Percentiles rank a stretch among this genome's conserved stretches.
Evolutionary conservation across 768 basidiomycete genomes (phyloP).

Genomic region (Hypsizygus marmoreus): DNA sequence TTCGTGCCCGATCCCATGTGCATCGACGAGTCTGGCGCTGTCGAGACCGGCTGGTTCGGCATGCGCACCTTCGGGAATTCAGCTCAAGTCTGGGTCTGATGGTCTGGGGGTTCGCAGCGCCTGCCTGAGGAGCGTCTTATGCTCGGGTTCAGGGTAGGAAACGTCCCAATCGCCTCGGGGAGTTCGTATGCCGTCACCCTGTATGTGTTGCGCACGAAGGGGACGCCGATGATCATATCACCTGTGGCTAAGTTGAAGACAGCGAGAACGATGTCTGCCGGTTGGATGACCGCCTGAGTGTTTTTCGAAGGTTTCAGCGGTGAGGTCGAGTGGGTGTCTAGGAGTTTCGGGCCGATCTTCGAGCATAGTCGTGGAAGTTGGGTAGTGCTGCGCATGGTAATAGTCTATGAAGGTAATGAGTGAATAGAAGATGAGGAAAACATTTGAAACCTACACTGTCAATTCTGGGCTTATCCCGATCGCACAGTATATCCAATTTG

Average conservation of each 20-base stretch:
- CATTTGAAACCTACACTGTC: slow-evolving; percentile 53
- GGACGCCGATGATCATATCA: slow-evolving; percentile 79
- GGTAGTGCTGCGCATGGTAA: slow-evolving; percentile 70
- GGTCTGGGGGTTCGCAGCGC: too few species aligned
- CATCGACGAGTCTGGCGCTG: too few species aligned
- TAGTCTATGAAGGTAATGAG: slow-evolving; percentile 51
- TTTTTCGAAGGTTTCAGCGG: slow-evolving; percentile 44
- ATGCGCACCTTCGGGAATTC: slow-evolving; percentile 72
- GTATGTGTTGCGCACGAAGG: slow-evolving; percentile 77
- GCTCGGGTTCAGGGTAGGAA: slow-evolving; percentile 31
- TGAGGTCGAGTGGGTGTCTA: slow-evolving; percentile 77
- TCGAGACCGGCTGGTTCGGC: slow-evolving; percentile 55
- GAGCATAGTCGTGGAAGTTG: slow-evolving; percentile 70
- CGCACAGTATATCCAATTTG: slow-evolving; percentile 80
- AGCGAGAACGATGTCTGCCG: slow-evolving; percentile 45
- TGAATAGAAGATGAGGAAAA: slow-evolving; percentile 1
- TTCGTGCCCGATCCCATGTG: slow-evolving; percentile 8
- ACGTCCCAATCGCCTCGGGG: slow-evolving; percentile 46
- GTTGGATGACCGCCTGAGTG: slow-evolving; percentile 59
- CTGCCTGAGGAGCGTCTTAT: too few species aligned
- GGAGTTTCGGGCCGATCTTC: slow-evolving; percentile 57
- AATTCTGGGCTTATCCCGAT: slow-evolving; percentile 66
- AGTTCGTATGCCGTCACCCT: slow-evolving; percentile 70
- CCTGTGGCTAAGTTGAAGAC: slow-evolving; percentile 39
- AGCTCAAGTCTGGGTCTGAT: slow-evolving; percentile 58